phyloP scores from a whole-genome alignment of 1,284 basidiomycete genomes.

The Rhodotorula glutinis region DNA sequence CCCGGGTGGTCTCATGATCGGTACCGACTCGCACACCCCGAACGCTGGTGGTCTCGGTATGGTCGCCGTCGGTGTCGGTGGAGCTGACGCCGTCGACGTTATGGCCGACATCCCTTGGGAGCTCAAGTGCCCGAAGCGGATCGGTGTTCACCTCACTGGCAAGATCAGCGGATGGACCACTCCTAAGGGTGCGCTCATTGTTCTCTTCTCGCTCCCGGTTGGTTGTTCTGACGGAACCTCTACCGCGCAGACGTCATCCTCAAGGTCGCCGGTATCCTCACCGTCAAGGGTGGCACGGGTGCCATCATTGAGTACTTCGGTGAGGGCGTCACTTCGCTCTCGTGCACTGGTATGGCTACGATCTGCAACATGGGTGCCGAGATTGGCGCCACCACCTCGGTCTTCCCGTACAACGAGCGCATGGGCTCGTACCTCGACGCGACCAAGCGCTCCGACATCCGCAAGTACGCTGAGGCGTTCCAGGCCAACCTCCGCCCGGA shows the following conservation, averaged over 20 bases:
- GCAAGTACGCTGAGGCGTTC: constrained; percentile 84
- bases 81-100: constrained; percentile 98
- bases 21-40: constrained; percentile 98
- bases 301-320: constrained; percentile 95
- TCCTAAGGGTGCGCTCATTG: constrained; percentile 70
- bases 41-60: constrained; percentile 99
- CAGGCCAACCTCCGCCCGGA: constrained; percentile 89
- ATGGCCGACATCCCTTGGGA: constrained; percentile 99
- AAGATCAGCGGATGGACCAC: constrained; percentile 96
- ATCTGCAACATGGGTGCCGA: constrained; percentile 99
- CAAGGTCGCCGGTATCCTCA: constrained; percentile 94
- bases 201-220: background rate
- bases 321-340: constrained; percentile 90
- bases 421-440: constrained; percentile 92
- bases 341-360: constrained; percentile 98
- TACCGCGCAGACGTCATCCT: constrained; percentile 75
- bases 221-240: background rate
- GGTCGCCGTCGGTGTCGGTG: constrained; percentile 98
- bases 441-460: constrained; percentile 85
- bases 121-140: constrained; percentile 97
- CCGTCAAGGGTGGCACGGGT: constrained; percentile 96
- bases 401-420: constrained; percentile 97
- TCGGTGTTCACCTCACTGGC: constrained; percentile 94
- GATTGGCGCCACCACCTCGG: constrained; percentile 96
- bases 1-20: constrained; percentile 99